phyloP scores from a whole-genome alignment of 768 basidiomycete species.

The Suillus brevipes region DNA sequence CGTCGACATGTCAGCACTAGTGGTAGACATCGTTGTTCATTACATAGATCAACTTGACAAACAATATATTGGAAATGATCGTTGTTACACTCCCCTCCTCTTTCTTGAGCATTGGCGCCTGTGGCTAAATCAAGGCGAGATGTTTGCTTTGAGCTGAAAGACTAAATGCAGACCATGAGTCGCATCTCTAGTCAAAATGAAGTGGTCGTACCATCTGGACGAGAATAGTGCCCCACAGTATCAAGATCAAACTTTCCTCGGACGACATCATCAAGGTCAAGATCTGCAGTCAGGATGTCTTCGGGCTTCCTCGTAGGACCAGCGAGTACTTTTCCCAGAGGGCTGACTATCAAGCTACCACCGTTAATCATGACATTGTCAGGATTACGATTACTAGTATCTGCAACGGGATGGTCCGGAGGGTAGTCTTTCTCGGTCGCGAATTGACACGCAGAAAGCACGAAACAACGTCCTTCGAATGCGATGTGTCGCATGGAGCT shows the following conservation, averaged over 20 bases:
- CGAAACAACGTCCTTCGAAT: constrained; percentile 68
- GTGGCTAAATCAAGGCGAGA: neutral
- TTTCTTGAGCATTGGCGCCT: neutral
- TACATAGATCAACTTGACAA: neutral
- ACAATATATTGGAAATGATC: neutral
- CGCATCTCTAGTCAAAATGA: constrained; percentile 5
- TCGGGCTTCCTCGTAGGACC: constrained; percentile 56
- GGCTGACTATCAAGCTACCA: constrained; percentile 60
- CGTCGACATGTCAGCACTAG: no score
- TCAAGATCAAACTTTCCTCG: constrained; percentile 66
- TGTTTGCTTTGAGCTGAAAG: constrained; percentile 25
- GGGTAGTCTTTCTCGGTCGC: constrained; percentile 57
- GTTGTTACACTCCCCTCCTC: neutral
- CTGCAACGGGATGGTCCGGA: constrained; percentile 42
- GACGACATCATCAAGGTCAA: constrained; percentile 57
- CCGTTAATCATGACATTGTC: constrained; percentile 61
- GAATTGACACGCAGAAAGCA: constrained; percentile 63
- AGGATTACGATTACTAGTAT: constrained; percentile 37
- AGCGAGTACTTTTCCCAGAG: constrained; percentile 56
- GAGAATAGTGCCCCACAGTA: constrained; percentile 59
- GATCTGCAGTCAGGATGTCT: constrained; percentile 54
- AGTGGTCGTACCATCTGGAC: constrained; percentile 50
- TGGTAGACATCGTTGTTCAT: neutral
- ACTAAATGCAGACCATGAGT: constrained; percentile 18
- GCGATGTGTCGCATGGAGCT: constrained; percentile 63